phyloP scores from a whole-genome alignment of 768 basidiomycete genomes.

The Leccinum longicurvipes region DNA sequence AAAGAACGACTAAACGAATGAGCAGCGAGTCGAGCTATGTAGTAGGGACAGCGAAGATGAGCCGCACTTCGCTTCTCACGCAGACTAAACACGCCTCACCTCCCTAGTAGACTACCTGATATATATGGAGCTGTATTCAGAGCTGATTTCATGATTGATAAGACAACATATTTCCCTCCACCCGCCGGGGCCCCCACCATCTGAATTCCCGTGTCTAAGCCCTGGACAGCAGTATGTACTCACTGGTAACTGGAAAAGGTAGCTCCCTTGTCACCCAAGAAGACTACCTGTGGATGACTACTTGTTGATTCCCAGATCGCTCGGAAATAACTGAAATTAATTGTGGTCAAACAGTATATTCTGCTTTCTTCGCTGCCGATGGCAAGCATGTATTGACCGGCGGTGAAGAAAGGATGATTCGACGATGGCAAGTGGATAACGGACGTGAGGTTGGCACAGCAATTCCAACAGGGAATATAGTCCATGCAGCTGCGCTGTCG shows the following conservation, averaged over 20 bases:
- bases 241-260: background rate
- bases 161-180: no score
- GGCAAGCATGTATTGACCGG: background rate
- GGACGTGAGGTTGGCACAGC: background rate
- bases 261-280: background rate
- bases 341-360: background rate
- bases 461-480: background rate
- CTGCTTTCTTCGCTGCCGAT: background rate
- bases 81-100: no score
- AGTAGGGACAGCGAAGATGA: no score
- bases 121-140: no score
- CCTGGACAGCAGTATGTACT: background rate
- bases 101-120: no score
- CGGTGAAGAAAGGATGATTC: background rate
- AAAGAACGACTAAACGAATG: no score
- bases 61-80: no score
- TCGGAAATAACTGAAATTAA: background rate
- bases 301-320: background rate
- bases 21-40: no score
- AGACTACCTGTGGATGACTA: background rate
- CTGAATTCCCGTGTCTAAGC: background rate
- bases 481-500: background rate
- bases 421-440: background rate
- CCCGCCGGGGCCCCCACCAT: no score
- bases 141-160: no score